Percentiles rank a stretch among this genome's conserved stretches.
phyloP scores from a whole-genome alignment of 495 filamentous ascomycete species.

The Aspergillus kassunensis region DNA sequence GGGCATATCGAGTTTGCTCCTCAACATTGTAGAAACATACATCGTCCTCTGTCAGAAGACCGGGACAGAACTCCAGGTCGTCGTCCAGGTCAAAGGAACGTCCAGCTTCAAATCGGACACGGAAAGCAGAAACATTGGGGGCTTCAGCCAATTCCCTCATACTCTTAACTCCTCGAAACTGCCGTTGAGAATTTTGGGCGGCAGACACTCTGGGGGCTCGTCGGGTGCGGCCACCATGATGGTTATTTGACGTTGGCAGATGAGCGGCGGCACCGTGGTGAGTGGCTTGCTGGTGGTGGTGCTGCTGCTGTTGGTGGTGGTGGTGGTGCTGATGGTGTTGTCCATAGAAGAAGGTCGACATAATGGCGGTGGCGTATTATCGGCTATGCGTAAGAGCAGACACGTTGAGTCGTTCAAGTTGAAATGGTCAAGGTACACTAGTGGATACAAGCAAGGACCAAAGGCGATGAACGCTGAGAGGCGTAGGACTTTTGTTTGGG shows the following conservation, averaged over 20 bases:
- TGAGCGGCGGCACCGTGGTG: constrained; percentile 43
- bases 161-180: constrained; percentile 75
- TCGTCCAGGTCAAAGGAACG: constrained; percentile 97
- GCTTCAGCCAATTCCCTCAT: constrained; percentile 87
- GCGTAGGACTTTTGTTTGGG: constrained; percentile 6
- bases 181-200: constrained; percentile 77
- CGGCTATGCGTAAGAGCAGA: constrained; percentile 9
- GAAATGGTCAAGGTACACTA: constrained; percentile 22
- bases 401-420: constrained; percentile 27
- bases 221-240: constrained; percentile 83
- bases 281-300: constrained; percentile 52
- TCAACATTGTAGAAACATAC: constrained; percentile 58
- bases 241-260: constrained; percentile 57
- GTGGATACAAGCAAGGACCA: constrained; percentile 23
- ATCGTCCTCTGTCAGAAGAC: constrained; percentile 91
- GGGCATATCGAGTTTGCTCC: background rate
- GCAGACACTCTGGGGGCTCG: constrained; percentile 80
- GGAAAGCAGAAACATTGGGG: constrained; percentile 68
- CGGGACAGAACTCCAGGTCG: constrained; percentile 93
- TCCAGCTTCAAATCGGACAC: constrained; percentile 81
- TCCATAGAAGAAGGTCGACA: constrained; percentile 75
- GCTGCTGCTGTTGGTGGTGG: too few species aligned
- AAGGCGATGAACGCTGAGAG: background rate
- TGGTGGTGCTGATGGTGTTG: constrained; percentile 47
- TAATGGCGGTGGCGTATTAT: constrained; percentile 39